phyloP scores from a whole-genome alignment of 768 basidiomycete genomes.

The Boletus reticulatus region DNA sequence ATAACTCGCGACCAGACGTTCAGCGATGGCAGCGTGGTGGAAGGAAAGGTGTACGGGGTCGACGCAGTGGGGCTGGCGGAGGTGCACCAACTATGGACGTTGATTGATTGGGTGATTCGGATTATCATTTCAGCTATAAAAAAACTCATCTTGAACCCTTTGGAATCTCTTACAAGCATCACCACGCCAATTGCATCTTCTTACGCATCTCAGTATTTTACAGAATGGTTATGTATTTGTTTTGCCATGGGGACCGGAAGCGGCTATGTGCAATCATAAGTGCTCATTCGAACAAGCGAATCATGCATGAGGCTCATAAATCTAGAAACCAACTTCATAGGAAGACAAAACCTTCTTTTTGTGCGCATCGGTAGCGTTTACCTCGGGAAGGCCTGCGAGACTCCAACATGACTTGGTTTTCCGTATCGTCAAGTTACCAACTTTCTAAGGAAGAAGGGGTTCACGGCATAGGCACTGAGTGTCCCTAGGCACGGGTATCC shows the following conservation, averaged over 20 bases:
- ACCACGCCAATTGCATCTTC: constrained; percentile 12
- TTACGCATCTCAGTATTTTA: constrained; percentile 26
- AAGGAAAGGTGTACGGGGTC: constrained; percentile 22
- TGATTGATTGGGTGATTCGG: constrained; percentile 18
- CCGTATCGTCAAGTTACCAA: too few species aligned
- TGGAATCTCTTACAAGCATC: constrained; percentile 15
- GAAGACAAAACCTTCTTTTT: too few species aligned
- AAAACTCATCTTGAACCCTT: constrained; percentile 6
- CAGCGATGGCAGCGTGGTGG: constrained; percentile 29
- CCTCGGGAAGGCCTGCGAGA: too few species aligned
- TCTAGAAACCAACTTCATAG: too few species aligned
- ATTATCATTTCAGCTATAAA: constrained; percentile 5
- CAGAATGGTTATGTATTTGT: constrained; percentile 23
- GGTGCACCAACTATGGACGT: constrained; percentile 27
- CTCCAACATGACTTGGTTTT: too few species aligned
- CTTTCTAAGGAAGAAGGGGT: too few species aligned
- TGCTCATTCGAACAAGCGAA: too few species aligned
- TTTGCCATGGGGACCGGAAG: neutral
- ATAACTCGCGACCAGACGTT: constrained; percentile 19
- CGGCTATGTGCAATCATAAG: too few species aligned
- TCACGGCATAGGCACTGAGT: too few species aligned
- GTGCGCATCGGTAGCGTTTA: too few species aligned
- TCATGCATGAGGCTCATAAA: too few species aligned
- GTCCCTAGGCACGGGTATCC: too few species aligned
- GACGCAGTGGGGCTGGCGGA: constrained; percentile 15